Conservation (phyloP, 1,284 basidiomycete species). For the Thecaphora frezii region DNA sequence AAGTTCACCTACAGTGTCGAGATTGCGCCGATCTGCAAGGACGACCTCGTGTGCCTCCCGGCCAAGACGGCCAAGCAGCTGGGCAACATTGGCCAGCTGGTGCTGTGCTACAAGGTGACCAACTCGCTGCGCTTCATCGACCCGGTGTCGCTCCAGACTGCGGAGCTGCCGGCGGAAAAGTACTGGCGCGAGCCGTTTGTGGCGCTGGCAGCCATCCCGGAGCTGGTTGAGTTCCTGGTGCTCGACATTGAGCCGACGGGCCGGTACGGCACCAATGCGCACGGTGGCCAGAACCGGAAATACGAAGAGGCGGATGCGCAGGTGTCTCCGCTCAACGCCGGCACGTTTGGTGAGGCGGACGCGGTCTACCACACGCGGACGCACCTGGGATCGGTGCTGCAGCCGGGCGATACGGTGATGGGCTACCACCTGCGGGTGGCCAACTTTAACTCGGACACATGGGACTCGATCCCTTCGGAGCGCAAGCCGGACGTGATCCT, state of each 20-base stretch:
- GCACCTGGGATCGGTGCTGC: constrained; percentile 89
- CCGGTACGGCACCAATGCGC: constrained; percentile 38
- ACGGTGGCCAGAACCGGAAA: constrained; percentile 33
- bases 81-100: constrained; percentile 83
- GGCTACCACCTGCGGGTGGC: constrained; percentile 85
- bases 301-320: constrained; percentile 76
- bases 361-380: constrained; percentile 95
- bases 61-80: constrained; percentile 76
- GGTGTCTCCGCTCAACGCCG: constrained; percentile 81
- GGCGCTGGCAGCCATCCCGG: constrained; percentile 75
- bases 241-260: constrained; percentile 80
- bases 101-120: constrained; percentile 85
- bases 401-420: constrained; percentile 89
- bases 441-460: constrained; percentile 91
- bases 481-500: constrained; percentile 88
- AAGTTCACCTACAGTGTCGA: constrained; percentile 98
- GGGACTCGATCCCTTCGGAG: constrained; percentile 68
- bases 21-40: constrained; percentile 94
- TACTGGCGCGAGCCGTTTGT: constrained; percentile 92
- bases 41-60: constrained; percentile 91
- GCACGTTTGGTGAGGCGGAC: constrained; percentile 64
- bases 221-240: constrained; percentile 91
- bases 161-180: constrained; percentile 76
- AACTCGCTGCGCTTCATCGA: constrained; percentile 90
- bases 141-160: constrained; percentile 78